Base-by-base conservation (phyloP, 139 green algal species). In the Auxenochlorella pyrenoidosa region DNA sequence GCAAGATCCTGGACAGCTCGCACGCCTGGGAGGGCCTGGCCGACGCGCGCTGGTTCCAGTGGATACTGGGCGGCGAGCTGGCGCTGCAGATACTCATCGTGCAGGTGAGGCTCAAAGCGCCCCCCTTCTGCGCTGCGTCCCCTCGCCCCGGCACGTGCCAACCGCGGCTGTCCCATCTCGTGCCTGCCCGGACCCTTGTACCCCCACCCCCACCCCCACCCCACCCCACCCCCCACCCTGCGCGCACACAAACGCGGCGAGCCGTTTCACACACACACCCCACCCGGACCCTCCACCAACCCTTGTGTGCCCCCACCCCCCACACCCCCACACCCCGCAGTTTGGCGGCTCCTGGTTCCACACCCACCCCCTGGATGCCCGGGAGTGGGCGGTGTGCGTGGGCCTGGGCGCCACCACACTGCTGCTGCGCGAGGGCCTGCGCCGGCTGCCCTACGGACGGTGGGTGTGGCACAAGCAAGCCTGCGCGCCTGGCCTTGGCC, bases 261-360 rank as follows among this genome's bases (percentile, higher is more conserved):
- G n/a, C n/a, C n/a, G n/a, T n/a, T n/a, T n/a, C n/a, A n/a, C n/a
- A n/a, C n/a, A n/a, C n/a, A n/a, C n/a, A n/a, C n/a, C n/a, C n/a
- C n/a, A n/a, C n/a, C n/a, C n/a, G n/a, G 22, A 68, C 59, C 22
- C 3, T 3, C 24, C 28, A 73, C 66, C 28, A 16, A n/a, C 28
- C 30, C 66, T 6, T 41, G 12, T 73, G 21, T 73, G n/a, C n/a
- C n/a, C 28, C 32, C 60, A 68, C 12, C 5, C 34, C 36, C 70
- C 34, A 30, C 70, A 28, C 22, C 34, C 2, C 34, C 59, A 41
- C 65, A 36, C 65, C 77, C 86, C 96, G 73, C 93, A 98, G 91
- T 94, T 89, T 84, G 96, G 95, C 59, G 96, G 96, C 40, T 41
- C 75, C 2, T 94, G 91, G 8, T 98, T 98, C 88, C 73, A 90